A percentile compares a stretch with the other conserved stretches of the same genome.
These are phyloP conservation scores for Aphanomyces cochlioides DNA, from an alignment of 352 stramenopile species.

Conservation along the genomic window DNA sequence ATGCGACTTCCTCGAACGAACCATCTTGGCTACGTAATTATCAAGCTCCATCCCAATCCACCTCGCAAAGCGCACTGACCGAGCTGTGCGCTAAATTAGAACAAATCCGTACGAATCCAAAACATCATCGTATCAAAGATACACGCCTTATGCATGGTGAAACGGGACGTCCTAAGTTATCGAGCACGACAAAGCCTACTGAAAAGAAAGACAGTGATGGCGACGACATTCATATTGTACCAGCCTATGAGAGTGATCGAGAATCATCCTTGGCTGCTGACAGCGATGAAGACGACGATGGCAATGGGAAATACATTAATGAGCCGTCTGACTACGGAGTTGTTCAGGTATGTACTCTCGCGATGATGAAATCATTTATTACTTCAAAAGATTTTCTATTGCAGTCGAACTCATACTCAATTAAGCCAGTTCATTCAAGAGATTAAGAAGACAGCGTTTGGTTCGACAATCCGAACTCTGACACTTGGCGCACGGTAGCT, in stretches of 20 bases:
- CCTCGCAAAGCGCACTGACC: constrained; percentile 68
- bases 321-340: constrained; percentile 30
- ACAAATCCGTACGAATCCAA: constrained; percentile 23
- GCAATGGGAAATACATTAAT: background rate
- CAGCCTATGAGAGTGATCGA: constrained; percentile 71
- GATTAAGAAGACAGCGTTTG: constrained; percentile 79
- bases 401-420: constrained; percentile 87
- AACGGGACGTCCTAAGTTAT: constrained; percentile 25
- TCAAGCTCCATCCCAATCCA: constrained; percentile 42
- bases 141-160: constrained; percentile 36
- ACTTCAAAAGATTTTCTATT: constrained; percentile 84
- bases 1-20: constrained; percentile 34
- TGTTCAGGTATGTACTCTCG: constrained; percentile 19
- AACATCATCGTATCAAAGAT: constrained; percentile 61
- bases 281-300: constrained; percentile 43
- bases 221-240: constrained; percentile 60
- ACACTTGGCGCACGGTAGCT: constrained; percentile 60
- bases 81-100: constrained; percentile 33
- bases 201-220: constrained; percentile 31
- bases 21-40: constrained; percentile 61
- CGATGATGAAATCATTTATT: background rate
- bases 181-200: constrained; percentile 4
- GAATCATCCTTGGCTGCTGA: constrained; percentile 30
- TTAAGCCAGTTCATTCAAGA: constrained; percentile 87
- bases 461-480: constrained; percentile 62